These are phyloP conservation scores for Coniochaeta sp. DNA, from an alignment of 2,329 filamentous ascomycete species.

Conservation along the genomic window DNA sequence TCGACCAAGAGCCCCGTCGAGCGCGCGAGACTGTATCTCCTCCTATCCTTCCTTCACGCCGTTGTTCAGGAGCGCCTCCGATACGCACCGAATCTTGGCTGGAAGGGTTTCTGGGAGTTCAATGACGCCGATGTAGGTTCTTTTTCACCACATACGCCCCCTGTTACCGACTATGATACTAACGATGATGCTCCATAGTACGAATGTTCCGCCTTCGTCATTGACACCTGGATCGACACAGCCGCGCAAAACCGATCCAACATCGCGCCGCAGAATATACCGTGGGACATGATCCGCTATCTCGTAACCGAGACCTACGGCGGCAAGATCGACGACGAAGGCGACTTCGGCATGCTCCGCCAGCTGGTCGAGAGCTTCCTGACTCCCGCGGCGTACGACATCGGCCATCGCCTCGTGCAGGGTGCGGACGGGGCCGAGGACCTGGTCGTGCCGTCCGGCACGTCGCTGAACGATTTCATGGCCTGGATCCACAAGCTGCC, in stretches of 20 bases:
- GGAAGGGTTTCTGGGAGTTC: conserved; percentile 99
- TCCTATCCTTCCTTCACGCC: conserved; percentile 91
- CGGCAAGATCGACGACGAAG: conserved; percentile 91
- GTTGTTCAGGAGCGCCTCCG: conserved; percentile 91
- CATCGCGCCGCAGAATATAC: conserved; percentile 85
- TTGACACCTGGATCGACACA: conserved; percentile 87
- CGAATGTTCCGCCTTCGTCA: conserved; percentile 92
- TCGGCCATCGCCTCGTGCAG: conserved; percentile 82
- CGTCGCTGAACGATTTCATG: conserved; percentile 77
- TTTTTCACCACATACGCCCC: neutral
- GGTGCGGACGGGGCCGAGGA: conserved; percentile 45
- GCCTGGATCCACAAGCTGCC: conserved; percentile 87
- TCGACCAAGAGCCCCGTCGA: conserved; percentile 81
- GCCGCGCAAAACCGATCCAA: conserved; percentile 83
- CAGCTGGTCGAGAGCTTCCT: conserved; percentile 70
- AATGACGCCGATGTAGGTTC: conserved; percentile 93
- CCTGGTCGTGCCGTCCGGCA: conserved; percentile 71
- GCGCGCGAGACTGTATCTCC: conserved; percentile 78
- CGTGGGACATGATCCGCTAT: conserved; percentile 91
- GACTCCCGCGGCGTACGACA: conserved; percentile 84
- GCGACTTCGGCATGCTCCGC: conserved; percentile 68
- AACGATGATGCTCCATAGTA: conserved; percentile 53
- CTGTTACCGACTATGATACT: conserved; percentile 5
- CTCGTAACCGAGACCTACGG: conserved; percentile 93
- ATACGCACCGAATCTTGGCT: conserved; percentile 88